A percentile compares a stretch with the other conserved stretches of the same genome.
phyloP scores from a whole-genome alignment of 345 rosid genomes.

The Aquilaria malaccensis region DNA sequence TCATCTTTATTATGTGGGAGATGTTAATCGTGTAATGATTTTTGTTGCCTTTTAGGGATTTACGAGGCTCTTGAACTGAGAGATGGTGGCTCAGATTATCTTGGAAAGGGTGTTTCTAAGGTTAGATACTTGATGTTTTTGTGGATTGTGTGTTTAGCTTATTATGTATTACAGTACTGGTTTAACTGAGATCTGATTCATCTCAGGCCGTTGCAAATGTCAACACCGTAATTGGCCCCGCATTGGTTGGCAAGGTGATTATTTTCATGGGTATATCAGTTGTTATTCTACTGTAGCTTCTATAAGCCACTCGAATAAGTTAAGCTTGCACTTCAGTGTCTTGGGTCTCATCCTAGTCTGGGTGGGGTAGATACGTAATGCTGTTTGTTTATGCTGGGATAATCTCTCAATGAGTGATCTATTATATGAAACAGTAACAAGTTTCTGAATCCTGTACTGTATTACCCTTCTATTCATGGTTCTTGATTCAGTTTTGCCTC shows the following conservation, averaged over 20 bases:
- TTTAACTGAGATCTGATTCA: background rate
- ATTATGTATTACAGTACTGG: background rate
- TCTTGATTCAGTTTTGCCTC: no score
- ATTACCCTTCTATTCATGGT: no score
- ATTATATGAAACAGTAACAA: no score
- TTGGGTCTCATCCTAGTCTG: no score
- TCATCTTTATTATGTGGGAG: background rate
- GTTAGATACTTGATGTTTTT: constrained; percentile 18
- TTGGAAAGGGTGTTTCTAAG: constrained; percentile 95
- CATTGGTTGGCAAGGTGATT: constrained; percentile 78
- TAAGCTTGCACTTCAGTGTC: no score
- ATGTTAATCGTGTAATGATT: background rate
- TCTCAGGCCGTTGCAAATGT: constrained; percentile 82
- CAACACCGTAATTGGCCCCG: constrained; percentile 74
- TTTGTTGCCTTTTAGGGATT: constrained; percentile 36
- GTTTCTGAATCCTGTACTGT: no score
- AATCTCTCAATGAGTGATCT: no score
- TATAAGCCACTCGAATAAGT: no score
- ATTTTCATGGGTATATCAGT: no score
- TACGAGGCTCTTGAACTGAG: constrained; percentile 95
- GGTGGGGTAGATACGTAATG: no score
- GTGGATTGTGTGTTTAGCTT: background rate
- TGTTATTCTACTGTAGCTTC: no score
- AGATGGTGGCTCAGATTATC: constrained; percentile 95
- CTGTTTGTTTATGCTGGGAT: no score